Evolutionary conservation across 2,329 filamentous ascomycete species (phyloP).

Genomic region (Colletotrichum destructivum): DNA sequence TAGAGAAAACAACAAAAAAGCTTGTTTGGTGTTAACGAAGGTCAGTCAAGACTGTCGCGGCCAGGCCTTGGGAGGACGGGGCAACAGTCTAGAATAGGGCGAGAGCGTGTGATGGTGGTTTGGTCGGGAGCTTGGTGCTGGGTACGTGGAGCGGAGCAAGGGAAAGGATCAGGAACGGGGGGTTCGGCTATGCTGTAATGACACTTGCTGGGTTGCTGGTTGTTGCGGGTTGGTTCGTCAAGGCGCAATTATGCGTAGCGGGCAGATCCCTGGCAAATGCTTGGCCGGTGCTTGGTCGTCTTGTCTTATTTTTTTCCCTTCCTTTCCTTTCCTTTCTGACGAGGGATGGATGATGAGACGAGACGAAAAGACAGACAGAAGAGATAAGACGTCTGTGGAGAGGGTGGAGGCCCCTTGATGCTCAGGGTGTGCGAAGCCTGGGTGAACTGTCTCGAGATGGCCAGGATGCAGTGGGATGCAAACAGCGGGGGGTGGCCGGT

Average conservation of each 20-base stretch:
- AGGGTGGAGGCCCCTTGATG: conserved; percentile 36
- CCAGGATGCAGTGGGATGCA: conserved; percentile 29
- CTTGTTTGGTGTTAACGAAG: conserved; percentile 34
- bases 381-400: conserved; percentile 31
- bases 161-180: conserved; percentile 18
- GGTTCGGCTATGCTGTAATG: conserved; percentile 28
- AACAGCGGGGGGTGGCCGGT: conserved; percentile 28
- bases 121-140: conserved; percentile 3
- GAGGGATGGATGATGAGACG: conserved; percentile 38
- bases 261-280: conserved; percentile 38
- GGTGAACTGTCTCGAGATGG: conserved; percentile 37
- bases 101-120: conserved; percentile 14
- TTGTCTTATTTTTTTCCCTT: conserved; percentile 15
- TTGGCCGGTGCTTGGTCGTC: conserved; percentile 41
- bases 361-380: conserved; percentile 35
- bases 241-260: conserved; percentile 29
- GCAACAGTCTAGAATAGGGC: conserved; percentile 34
- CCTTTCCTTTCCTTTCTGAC: not conserved
- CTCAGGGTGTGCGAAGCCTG: conserved; percentile 35
- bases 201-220: conserved; percentile 16
- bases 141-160: conserved; percentile 29
- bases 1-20: conserved; percentile 34
- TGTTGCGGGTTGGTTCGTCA: conserved; percentile 6
- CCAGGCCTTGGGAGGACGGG: conserved; percentile 33
- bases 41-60: conserved; percentile 31